Evolutionary conservation across 2,329 filamentous ascomycete genomes (phyloP).

Genomic region (Septoria petroselini): DNA sequence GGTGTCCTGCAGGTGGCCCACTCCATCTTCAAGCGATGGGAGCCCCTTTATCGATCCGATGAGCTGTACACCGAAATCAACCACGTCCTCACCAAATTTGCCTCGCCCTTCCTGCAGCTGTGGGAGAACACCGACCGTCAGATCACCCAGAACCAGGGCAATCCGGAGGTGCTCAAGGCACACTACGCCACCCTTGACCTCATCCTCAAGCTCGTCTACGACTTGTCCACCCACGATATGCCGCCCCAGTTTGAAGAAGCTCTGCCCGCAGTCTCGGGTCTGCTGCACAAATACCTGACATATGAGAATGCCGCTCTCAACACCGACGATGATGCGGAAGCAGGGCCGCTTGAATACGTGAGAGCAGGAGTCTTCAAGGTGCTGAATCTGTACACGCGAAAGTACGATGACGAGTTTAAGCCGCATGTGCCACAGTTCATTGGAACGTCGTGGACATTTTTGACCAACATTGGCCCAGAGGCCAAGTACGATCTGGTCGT

Average conservation of each 20-base stretch:
- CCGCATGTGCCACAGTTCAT: conserved; percentile 79
- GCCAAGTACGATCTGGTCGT: conserved; percentile 93
- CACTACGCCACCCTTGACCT: conserved; percentile 85
- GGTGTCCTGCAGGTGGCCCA: conserved; percentile 96
- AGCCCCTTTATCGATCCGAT: conserved; percentile 88
- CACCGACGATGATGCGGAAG: conserved; percentile 85
- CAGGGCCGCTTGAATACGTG: conserved; percentile 77
- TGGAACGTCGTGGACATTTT: conserved; percentile 81
- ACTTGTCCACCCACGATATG: conserved; percentile 95
- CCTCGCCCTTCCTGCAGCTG: conserved; percentile 75
- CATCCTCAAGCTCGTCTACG: conserved; percentile 87
- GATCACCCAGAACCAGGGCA: conserved; percentile 70
- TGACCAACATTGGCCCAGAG: conserved; percentile 80
- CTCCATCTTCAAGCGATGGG: conserved; percentile 95
- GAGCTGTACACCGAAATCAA: conserved; percentile 93
- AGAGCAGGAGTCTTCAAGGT: conserved; percentile 93
- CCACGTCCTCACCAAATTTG: conserved; percentile 85
- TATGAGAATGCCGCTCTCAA: conserved; percentile 82
- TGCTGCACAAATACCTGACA: conserved; percentile 88
- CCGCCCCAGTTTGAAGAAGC: conserved; percentile 93
- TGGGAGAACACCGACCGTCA: conserved; percentile 69
- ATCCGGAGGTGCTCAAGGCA: conserved; percentile 69
- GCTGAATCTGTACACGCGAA: conserved; percentile 84
- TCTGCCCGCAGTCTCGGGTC: conserved; percentile 67
- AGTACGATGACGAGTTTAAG: conserved; percentile 93